Base-by-base conservation (phyloP, 2,329 filamentous ascomycete species). In the Tolypocladium cylindrosporum region DNA sequence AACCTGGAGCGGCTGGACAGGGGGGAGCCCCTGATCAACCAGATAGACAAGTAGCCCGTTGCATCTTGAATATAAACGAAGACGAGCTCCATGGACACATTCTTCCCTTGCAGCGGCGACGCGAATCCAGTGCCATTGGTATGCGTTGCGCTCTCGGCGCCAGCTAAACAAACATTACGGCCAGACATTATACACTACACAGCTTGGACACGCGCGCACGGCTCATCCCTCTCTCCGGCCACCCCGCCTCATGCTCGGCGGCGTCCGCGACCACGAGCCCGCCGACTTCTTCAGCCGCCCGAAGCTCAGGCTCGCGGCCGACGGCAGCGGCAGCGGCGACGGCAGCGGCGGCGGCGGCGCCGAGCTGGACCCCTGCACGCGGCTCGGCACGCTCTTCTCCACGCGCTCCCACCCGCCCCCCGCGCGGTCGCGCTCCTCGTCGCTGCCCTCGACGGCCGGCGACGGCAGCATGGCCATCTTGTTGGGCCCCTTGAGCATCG, bases 211-310 rank as follows among this genome's bases (percentile, higher is more conserved):
- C 43, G 6, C 27, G 13, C 31, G 2, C 24, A 34, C 31, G 8
- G 10, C 42, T 55, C 37, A 59, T 55, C 56, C 61, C 55, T 60
- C 60, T 56, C 62, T 66, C 50, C 67, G 63, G 34, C 66, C 71
- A 59, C 69, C 71, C 59, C 69, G 72, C 57, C 72, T 71, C 57
- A 76, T 52, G 59, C 73, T 75, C 21, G 76, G 40, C 21, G 76
- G 45, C 27, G 74, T 71, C 55, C 78, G 73, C 13, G 76, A 77
- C 74, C 77, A 78, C 9, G 74, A 70, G 1, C 75, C 76, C 1
- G 77, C 75, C 34, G 76, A 76, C 61, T 75, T 79, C 65, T 75
- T 78, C 27, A 83, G 65, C 63, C 79, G 72, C 6, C 78, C 79
- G 43, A 83, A 68, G 56, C 77, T 82, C 63, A 82, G 68, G 56